Evolutionary conservation across 169 alveolate species (phyloP).

Genomic region (Fabrea salina): DNA sequence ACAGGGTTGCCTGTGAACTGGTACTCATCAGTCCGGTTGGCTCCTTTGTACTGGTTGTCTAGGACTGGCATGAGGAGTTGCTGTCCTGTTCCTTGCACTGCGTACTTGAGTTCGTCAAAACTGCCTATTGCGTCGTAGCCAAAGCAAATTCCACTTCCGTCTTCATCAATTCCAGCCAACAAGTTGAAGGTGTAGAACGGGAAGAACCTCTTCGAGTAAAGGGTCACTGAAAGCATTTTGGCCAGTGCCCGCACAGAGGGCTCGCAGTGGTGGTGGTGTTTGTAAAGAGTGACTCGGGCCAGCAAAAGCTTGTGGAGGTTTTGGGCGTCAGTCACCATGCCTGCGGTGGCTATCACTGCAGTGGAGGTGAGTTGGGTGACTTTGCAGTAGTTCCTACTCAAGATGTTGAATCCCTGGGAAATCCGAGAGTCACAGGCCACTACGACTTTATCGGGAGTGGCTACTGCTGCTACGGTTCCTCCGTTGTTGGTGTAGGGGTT

Average conservation of each 20-base stretch:
- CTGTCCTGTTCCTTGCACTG: constrained; percentile 90
- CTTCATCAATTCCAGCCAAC: constrained; percentile 84
- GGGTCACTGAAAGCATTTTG: constrained; percentile 85
- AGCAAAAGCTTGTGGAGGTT: constrained; percentile 37
- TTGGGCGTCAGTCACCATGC: constrained; percentile 90
- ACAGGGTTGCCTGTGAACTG: constrained; percentile 55
- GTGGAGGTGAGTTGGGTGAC: constrained; percentile 85
- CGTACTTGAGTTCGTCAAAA: constrained; percentile 81
- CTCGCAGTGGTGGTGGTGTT: constrained; percentile 74
- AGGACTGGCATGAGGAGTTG: constrained; percentile 86
- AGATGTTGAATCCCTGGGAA: constrained; percentile 87
- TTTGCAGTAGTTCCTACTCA: constrained; percentile 86
- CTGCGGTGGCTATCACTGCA: constrained; percentile 87
- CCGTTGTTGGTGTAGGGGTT: constrained; percentile 80
- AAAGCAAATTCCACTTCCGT: constrained; percentile 85
- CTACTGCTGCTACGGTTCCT: constrained; percentile 86
- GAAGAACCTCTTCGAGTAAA: constrained; percentile 91
- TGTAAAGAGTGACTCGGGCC: constrained; percentile 85
- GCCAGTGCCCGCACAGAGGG: constrained; percentile 89
- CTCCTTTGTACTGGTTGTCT: constrained; percentile 77
- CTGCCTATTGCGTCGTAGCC: constrained; percentile 94
- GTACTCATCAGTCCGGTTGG: constrained; percentile 59
- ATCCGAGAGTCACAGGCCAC: constrained; percentile 92
- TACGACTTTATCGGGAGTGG: constrained; percentile 89
- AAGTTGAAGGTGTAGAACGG: constrained; percentile 92